Evolutionary conservation across 2,329 filamentous ascomycete species (phyloP).

Genomic region (Phialophora macrospora): DNA sequence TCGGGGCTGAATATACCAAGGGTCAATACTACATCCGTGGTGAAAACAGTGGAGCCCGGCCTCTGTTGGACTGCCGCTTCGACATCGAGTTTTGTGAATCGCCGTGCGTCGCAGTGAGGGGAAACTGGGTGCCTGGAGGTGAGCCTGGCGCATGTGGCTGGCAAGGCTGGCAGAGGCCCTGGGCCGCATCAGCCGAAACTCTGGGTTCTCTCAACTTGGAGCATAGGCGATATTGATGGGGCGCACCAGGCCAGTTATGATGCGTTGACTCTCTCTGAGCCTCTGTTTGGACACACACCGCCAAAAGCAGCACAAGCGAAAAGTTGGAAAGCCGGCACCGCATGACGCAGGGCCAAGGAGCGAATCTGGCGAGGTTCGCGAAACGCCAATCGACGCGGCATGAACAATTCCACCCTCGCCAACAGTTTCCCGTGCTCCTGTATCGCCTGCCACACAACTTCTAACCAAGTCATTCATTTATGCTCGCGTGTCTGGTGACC

Average conservation of each 20-base stretch:
- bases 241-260: not conserved
- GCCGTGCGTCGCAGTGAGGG: not conserved
- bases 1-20: slow-evolving; percentile 1
- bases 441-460: slow-evolving; percentile 12
- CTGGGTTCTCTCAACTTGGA: not conserved
- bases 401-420: slow-evolving; percentile 11
- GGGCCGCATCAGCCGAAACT: not conserved
- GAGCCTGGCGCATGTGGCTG: not conserved
- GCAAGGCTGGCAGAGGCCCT: not conserved
- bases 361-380: not conserved
- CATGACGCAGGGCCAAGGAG: slow-evolving; percentile 21
- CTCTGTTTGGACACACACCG: not conserved
- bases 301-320: slow-evolving; percentile 4
- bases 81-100: not conserved
- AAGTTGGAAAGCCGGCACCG: slow-evolving; percentile 3
- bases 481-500: slow-evolving; percentile 26
- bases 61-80: not conserved
- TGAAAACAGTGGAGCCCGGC: not conserved
- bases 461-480: slow-evolving; percentile 13
- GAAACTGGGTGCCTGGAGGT: not conserved
- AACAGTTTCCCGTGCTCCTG: slow-evolving; percentile 10
- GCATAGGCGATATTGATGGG: not conserved
- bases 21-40: not conserved
- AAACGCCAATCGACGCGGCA: slow-evolving; percentile 22
- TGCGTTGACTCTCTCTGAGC: not conserved